Evolutionary conservation across 2,329 filamentous ascomycete species (phyloP), one percentile per base, ranked within the genome.

Genomic region (Ophiostoma sp.): DNA sequence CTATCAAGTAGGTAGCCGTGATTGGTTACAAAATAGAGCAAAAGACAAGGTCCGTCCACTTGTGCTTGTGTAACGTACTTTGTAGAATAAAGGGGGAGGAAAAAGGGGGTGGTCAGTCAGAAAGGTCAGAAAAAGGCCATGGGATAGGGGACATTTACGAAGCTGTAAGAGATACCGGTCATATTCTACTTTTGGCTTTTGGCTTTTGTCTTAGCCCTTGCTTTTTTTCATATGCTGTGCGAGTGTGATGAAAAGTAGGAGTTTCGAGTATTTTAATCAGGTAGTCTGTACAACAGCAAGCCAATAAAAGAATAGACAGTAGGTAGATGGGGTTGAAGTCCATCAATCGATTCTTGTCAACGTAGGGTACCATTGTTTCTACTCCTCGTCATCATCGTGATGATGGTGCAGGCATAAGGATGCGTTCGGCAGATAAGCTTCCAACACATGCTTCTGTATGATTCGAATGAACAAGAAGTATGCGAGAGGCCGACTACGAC

Each of bases 171-270:
- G 33, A 45, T 4, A 25, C 42, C 8, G 48, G 66, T 25, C 31
- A 36, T 69, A 55, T 69, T 69, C 25, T 69, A 9, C 45, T 52
- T 55, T 59, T 61, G 31, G 33, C 36, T 52, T 55, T 59, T 61
- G 31, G 33, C 36, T 33, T 39, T 42, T 42, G 36, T 42, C 36
- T 48, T 39, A 28, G 55, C 6, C 22, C 28, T 17, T 70, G 39
- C n/a, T 15, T 2, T 42, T 59, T 15, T 8, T 59, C n/a, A 28
- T 17, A 42, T 57, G 33, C 22, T 70, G 72, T 73, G 33, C 66
- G 55, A 73, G 55, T 64, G 66, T 73, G 72, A 70, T 73, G 71
- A 68, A 48, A 66, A 15, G 2, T 36, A 36, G 17, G 48, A 17
- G 61, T 66, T 68, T 55, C 39, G 59, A 55, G 45, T 36, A n/a